Evolutionary conservation across 106 monocot genomes (phyloP), one percentile per base, ranked within the genome.

Genomic region (Dendrobium nobile): DNA sequence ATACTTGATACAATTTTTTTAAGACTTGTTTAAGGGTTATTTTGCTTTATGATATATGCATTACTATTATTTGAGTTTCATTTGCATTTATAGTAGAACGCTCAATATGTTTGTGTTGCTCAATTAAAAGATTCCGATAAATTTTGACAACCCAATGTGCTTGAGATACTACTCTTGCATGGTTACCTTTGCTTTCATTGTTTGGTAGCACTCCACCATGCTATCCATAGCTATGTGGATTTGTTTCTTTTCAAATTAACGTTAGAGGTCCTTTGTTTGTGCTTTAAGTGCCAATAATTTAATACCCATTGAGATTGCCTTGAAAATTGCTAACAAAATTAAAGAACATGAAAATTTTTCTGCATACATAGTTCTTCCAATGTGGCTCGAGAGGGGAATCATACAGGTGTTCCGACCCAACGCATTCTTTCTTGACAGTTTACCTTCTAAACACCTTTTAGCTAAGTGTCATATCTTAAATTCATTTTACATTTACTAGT

Each of bases 371-470:
- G 86, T 96, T 75, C 55, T 96, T 81, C 96, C 96, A 43, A 96
- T 96, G 96, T 96, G 96, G 96, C 96, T 93, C 11, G 96, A 96
- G 96, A 96, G 85, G 96, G 96, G 64, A 88, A 82, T 82, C 96
- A 93, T 45, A 92, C 90, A 20, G 80, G 93, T 85, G 79, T 84
- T 79, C 31, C 90, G 17, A 96, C 90, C 26, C 96, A 96, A 73
- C 76, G 93, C 45, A 96, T 96, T 84, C 88, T 96, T 56, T 92
- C 72, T 79, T 96, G 93, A 91, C 96, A 93, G 93, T 91, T 76
- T 45, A 75, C 45, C 13, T 76, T 67, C 27, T 48, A 44, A 55
- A 18, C 47, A 82, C 24, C 54, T 0, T 77, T 33, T 20, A 79
- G 75, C 13, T 73, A 9, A 41, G 40, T 82, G 16, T 44, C 65